Evolutionary conservation across 176 grass and related monocot species (phyloP).

Genomic region (Coix lacrymajobi): DNA sequence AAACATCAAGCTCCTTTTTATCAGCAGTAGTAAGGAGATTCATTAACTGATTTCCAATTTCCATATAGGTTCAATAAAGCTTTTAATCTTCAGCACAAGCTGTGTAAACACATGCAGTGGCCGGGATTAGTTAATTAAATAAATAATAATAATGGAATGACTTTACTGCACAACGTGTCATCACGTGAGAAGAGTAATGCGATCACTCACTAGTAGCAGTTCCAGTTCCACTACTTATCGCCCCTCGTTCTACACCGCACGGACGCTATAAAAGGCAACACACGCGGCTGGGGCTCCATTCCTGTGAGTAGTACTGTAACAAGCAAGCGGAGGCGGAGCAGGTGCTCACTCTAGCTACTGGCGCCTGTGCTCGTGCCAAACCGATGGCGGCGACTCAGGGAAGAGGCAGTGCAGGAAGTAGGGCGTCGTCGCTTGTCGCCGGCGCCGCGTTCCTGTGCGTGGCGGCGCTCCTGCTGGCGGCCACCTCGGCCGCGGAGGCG

Average conservation of each 20-base stretch:
- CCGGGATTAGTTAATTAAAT: background rate
- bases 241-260: background rate
- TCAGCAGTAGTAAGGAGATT: background rate
- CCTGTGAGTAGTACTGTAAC: background rate
- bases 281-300: background rate
- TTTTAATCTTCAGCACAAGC: background rate
- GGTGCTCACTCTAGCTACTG: background rate
- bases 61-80: no score
- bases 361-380: background rate
- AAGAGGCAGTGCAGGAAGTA: slow-evolving; percentile 22
- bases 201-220: background rate
- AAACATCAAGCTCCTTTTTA: background rate
- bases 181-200: background rate
- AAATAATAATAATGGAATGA: background rate
- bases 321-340: background rate
- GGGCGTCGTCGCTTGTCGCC: background rate
- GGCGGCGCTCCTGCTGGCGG: background rate
- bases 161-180: background rate
- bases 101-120: background rate
- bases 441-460: background rate
- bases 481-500: background rate
- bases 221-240: background rate
- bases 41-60: background rate
- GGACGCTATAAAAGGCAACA: background rate
- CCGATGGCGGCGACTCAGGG: background rate